Conservation (phyloP, 2,329 filamentous ascomycete species). For the Clonostachys rosea region DNA sequence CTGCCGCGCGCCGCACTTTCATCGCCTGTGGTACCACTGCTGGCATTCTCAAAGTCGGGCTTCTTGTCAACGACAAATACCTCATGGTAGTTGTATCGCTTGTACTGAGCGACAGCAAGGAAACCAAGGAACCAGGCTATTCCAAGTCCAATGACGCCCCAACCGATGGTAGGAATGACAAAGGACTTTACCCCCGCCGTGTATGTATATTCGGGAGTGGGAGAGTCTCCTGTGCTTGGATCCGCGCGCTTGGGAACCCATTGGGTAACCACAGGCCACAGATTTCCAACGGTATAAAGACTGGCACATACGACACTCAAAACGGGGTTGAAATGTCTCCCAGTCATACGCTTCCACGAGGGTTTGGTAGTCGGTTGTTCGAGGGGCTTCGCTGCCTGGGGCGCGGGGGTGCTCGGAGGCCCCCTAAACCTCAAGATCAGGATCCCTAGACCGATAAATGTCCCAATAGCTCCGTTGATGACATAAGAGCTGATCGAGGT, state of each 20-base stretch:
- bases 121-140: neutral
- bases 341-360: neutral
- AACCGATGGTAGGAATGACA: neutral
- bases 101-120: slow-evolving; percentile 14
- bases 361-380: neutral
- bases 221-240: neutral
- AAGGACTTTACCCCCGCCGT: too few relatives aligned
- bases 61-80: slow-evolving; percentile 25
- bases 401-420: slow-evolving; percentile 12
- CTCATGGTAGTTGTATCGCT: slow-evolving; percentile 18
- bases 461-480: slow-evolving; percentile 25
- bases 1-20: slow-evolving; percentile 9
- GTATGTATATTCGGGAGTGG: neutral
- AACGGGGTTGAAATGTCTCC: neutral
- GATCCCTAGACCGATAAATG: slow-evolving; percentile 25
- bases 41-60: slow-evolving; percentile 23
- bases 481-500: slow-evolving; percentile 23
- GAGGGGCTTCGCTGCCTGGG: neutral
- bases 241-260: neutral
- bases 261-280: neutral
- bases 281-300: neutral
- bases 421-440: slow-evolving; percentile 24
- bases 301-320: neutral
- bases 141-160: neutral
- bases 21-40: slow-evolving; percentile 4